A percentile compares a stretch with the other conserved stretches of the same genome.
Evolutionary conservation across 2,329 filamentous ascomycete species (phyloP).

Genomic region (Aspergillus fijiensis): DNA sequence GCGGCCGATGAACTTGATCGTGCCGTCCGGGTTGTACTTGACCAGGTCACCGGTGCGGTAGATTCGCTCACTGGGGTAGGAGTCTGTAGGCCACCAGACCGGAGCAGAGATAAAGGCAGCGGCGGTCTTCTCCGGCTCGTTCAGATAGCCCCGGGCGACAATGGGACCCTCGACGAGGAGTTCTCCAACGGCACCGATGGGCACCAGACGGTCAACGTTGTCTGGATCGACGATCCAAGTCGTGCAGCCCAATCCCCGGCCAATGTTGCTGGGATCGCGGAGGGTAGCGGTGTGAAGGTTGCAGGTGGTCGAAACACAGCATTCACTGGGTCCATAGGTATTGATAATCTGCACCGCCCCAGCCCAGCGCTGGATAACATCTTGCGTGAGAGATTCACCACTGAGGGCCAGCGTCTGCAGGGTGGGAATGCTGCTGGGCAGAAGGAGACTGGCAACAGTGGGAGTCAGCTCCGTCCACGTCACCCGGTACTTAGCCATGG

Average conservation of each 20-base stretch:
- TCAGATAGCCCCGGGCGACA: constrained; percentile 15
- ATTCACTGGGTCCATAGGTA: constrained; percentile 33
- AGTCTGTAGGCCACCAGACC: no score
- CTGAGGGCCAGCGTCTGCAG: no score
- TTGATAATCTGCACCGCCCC: constrained; percentile 27
- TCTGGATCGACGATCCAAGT: constrained; percentile 18
- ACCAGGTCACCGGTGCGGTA: no score
- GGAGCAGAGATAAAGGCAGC: constrained; percentile 8
- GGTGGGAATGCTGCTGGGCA: no score
- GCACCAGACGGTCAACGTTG: constrained; percentile 10
- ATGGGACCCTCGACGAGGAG: constrained; percentile 14
- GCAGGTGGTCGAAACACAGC: constrained; percentile 16
- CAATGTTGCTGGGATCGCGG: constrained; percentile 14
- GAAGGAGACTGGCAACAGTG: no score
- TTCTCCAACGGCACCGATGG: constrained; percentile 17
- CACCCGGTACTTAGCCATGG: no score
- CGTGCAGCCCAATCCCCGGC: constrained; percentile 6
- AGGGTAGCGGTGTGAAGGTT: constrained; percentile 8
- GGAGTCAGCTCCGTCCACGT: no score
- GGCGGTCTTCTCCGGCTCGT: constrained; percentile 13
- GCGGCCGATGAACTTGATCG: no score
- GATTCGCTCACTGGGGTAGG: no score
- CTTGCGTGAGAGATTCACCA: constrained; percentile 3
- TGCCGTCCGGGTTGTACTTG: no score
- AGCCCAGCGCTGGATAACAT: constrained; percentile 10